A percentile compares a stretch with the other conserved stretches of the same genome.
phyloP scores from a whole-genome alignment of 768 basidiomycete species.

The Macrocybe gigantea region DNA sequence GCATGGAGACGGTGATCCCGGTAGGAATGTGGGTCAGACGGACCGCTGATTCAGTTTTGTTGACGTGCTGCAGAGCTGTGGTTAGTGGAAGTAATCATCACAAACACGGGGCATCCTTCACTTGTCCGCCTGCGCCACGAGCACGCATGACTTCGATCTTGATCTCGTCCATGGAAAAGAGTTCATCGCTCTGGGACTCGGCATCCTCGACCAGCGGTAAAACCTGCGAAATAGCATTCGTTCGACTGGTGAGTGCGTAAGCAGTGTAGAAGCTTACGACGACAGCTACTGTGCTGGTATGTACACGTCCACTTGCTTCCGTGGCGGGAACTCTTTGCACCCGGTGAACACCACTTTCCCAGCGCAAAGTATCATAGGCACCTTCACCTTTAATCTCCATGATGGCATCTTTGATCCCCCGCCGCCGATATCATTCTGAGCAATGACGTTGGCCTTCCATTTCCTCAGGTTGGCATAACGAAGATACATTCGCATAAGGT shows the following conservation, averaged over 20 bases:
- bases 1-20: slow-evolving; percentile 95
- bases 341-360: slow-evolving; percentile 95
- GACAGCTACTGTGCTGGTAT: slow-evolving; percentile 87
- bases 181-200: slow-evolving; percentile 50
- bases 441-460: slow-evolving; percentile 61
- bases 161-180: slow-evolving; percentile 82
- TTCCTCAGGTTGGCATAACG: slow-evolving; percentile 47
- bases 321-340: slow-evolving; percentile 93
- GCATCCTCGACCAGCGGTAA: slow-evolving; percentile 73
- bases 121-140: slow-evolving; percentile 95
- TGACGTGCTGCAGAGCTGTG: slow-evolving; percentile 68
- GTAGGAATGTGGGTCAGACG: slow-evolving; percentile 90
- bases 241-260: neutral
- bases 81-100: neutral
- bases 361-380: slow-evolving; percentile 72
- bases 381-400: slow-evolving; percentile 75
- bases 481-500: slow-evolving; percentile 79
- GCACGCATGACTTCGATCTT: slow-evolving; percentile 93
- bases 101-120: slow-evolving; percentile 21
- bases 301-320: slow-evolving; percentile 80
- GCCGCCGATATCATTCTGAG: slow-evolving; percentile 48
- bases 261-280: slow-evolving; percentile 49
- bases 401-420: slow-evolving; percentile 75
- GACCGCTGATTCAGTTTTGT: slow-evolving; percentile 97
- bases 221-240: slow-evolving; percentile 45